Evolutionary conservation across 805 yeast genomes (phyloP).

Genomic region (Metschnikowia chrysomelidarum): DNA sequence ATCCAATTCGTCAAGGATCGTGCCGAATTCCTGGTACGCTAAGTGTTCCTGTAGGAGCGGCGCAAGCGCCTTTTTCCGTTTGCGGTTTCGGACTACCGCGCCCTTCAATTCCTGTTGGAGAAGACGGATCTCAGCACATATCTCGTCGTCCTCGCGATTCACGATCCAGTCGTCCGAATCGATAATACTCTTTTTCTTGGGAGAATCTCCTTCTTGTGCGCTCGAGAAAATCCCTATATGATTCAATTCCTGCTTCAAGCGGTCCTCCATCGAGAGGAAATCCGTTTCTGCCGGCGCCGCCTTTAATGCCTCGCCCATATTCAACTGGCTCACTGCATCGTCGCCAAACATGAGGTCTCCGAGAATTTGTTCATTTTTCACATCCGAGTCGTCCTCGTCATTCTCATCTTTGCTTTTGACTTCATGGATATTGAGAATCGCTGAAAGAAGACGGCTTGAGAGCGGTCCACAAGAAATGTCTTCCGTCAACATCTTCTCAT

Average conservation of each 20-base stretch:
- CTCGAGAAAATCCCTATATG: conserved; percentile 89
- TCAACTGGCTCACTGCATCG: conserved; percentile 37
- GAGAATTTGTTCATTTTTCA: conserved; percentile 15
- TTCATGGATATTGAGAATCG: conserved; percentile 54
- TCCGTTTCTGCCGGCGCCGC: conserved; percentile 54
- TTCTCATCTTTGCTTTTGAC: conserved; percentile 21
- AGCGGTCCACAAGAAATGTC: conserved; percentile 88
- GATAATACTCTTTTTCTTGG: conserved; percentile 30
- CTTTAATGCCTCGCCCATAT: conserved; percentile 34
- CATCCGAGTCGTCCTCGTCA: conserved; percentile 18
- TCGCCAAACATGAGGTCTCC: conserved; percentile 25
- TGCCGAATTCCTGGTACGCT: conserved; percentile 92
- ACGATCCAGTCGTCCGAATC: conserved; percentile 70
- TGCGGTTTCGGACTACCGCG: conserved; percentile 61
- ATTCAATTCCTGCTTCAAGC: conserved; percentile 81
- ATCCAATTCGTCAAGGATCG: conserved; percentile 89
- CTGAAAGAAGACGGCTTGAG: conserved; percentile 78
- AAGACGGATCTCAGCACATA: conserved; percentile 75
- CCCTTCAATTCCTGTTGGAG: conserved; percentile 67
- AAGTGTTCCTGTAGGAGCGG: conserved; percentile 83
- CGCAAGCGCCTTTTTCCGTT: conserved; percentile 59
- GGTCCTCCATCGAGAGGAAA: conserved; percentile 79
- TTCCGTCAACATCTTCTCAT: conserved; percentile 65
- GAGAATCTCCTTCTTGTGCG: conserved; percentile 31
- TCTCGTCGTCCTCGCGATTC: conserved; percentile 89